Base-by-base conservation (phyloP, 768 basidiomycete species). In the Daedaleopsis nitida region DNA sequence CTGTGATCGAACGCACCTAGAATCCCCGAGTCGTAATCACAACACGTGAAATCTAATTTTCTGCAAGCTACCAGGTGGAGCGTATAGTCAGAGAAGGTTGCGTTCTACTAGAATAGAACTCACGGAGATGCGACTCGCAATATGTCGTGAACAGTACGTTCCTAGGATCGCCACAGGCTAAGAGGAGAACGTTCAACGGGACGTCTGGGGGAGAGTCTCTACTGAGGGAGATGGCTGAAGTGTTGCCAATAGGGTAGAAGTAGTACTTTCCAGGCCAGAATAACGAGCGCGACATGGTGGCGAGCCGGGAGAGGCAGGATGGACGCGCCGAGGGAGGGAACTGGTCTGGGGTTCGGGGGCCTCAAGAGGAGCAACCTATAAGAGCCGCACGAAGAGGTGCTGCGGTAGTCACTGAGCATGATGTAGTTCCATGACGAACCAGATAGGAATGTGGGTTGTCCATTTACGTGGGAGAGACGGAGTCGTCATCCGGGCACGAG, bases 211-310 rank as follows among this genome's bases (percentile, higher is more conserved):
- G 70, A 6, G 86, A 66, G 47, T 79, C 74, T 55, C 80, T 73
- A 3, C 81, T 81, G 11, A 87, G 72, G 43, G 73, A 80, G 3
- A 81, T 70, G 7, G 86, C 80, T 5, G 83, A 75, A 0, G 85
- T 86, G 66, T 86, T 86, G 34, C 86, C 86, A 13, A 85, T 73
- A 0, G 85, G 81, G 69, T 86, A 86, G 72, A 85, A 87, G 61
- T 77, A 82, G 3, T 70, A 69, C 62, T 75, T 77, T 8, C 71
- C 75, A 3, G 77, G 79, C 76, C 78, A 81, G 16, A 71, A 62
- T 2, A 81, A 59, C 2, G 78, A 75, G 49, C 79, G 76, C 2
- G 80, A 72, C 83, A 85, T 82, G 24, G 39, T 47, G 42, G 8
- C 13, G 35, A 52, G 51, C 19, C 27, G 27, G 27, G 27, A 32